Evolutionary conservation across 2,329 filamentous ascomycete genomes (phyloP).

Genomic region (Paraphaeosphaeria minitans): DNA sequence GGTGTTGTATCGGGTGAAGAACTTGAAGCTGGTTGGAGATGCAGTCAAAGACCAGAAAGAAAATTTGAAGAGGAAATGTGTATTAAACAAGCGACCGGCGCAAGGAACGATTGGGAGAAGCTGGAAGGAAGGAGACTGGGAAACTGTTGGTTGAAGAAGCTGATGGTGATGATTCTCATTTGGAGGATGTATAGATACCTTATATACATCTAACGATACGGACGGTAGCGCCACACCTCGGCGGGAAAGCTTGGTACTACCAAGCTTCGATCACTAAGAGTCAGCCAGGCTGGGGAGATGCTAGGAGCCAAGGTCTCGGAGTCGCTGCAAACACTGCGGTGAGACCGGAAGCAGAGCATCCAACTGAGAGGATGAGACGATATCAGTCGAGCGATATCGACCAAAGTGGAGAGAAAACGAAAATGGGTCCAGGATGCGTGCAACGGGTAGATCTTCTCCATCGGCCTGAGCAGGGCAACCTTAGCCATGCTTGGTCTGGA

Average conservation of each 20-base stretch:
- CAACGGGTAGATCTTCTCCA: constrained; percentile 31
- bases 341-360: constrained; percentile 28
- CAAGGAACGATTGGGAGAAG: constrained; percentile 38
- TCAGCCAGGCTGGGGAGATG: constrained; percentile 14
- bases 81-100: constrained; percentile 45
- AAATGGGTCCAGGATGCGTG: constrained; percentile 15
- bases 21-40: constrained; percentile 11
- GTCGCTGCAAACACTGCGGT: constrained; percentile 17
- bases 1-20: constrained; percentile 14
- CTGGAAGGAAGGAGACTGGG: constrained; percentile 35
- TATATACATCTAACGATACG: constrained; percentile 30
- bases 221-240: not conserved
- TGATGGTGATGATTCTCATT: constrained; percentile 32
- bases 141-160: constrained; percentile 27
- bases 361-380: constrained; percentile 31
- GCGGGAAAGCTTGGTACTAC: constrained; percentile 38
- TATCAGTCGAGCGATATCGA: constrained; percentile 22
- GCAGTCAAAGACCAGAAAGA: not conserved
- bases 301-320: constrained; percentile 17
- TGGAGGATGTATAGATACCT: constrained; percentile 20
- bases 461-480: constrained; percentile 12
- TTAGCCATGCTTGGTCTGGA: constrained; percentile 15
- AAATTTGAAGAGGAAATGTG: constrained; percentile 8
- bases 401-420: constrained; percentile 5
- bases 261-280: constrained; percentile 33